Conservation (phyloP, 306 rosid genomes). For the Cercis canadensis region DNA sequence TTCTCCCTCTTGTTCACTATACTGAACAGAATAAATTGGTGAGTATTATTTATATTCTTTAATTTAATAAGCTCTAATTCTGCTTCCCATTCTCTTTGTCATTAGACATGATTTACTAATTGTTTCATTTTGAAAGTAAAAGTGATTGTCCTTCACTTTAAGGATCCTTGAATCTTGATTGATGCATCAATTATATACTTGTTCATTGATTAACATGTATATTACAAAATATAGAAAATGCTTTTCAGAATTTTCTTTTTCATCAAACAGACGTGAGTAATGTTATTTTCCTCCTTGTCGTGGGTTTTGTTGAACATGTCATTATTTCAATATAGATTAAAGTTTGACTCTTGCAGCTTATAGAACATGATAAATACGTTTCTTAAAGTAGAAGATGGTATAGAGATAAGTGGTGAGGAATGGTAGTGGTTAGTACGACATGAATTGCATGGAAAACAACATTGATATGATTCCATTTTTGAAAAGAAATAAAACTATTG, state of each 20-base stretch:
- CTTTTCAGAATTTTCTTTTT: not conserved
- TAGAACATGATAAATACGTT: slow-evolving; percentile 19
- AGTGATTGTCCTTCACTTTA: no score
- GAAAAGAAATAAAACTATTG: not conserved
- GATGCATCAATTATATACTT: no score
- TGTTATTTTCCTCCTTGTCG: not conserved
- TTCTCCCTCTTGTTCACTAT: no score
- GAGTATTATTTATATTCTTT: no score
- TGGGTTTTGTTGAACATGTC: slow-evolving; percentile 27
- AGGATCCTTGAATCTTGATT: no score
- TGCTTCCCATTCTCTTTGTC: no score
- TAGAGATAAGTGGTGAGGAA: slow-evolving; percentile 28
- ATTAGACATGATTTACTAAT: no score
- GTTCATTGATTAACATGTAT: no score
- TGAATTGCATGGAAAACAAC: slow-evolving; percentile 43
- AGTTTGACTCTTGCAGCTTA: not conserved
- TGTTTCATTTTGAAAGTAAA: no score
- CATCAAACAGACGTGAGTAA: no score
- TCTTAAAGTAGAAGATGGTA: slow-evolving; percentile 32
- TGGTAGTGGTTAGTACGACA: slow-evolving; percentile 45
- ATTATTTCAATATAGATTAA: slow-evolving; percentile 1
- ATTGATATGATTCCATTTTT: slow-evolving; percentile 39
- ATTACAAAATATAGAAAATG: no score
- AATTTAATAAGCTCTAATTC: no score
- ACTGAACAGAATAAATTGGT: not conserved